Base-by-base conservation (phyloP, 129 eudicot genomes). In the Flaveria sonorensis region DNA sequence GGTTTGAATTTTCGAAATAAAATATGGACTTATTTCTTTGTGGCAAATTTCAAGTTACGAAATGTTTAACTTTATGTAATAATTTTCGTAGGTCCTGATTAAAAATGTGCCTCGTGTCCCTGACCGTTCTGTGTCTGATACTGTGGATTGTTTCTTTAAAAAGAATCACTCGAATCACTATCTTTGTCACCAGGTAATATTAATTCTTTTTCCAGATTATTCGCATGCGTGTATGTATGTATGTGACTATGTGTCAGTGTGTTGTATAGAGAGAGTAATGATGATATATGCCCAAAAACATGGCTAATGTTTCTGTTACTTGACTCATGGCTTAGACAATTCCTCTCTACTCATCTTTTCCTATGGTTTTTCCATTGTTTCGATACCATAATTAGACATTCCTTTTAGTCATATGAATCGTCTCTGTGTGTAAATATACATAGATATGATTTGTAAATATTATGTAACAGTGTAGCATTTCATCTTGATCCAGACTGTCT, bases 181-280 rank as follows among this genome's bases (percentile, higher is more conserved):
- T 84, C 84, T 95, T 10, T 89, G 94, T 78, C 96, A 95, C 86
- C 97, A 92, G 96, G 99, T 92, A 83, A 50, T 62, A 23, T 50
- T 50, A 61, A 4, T n/a, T 56, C 0, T 4, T 77, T 68, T 7
- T 51, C 10, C 26, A 53, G 16, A 65, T 39, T 55, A 55, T 67
- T 28, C 6, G 24, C 10, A 2, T 65, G 23, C 15, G 21, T 75
- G 21, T 19, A 14, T 32, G 10, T 20, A 4, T 47, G 14, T 47
- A 10, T 36, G 40, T 36, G 36, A 30, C 47, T 52, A 53, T 53
- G 10, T n/a, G 18, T n/a, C 50, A 36, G 1, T 36, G 40, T 36
- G 40, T 36, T 36, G 40, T 36, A 36, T 36, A 36, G 40, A 36
- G 40, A n/a, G 59, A n/a, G 59, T 18, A 56, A 56, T 56, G 28